A percentile compares a stretch with the other conserved stretches of the same genome.
Evolutionary conservation across 2,329 filamentous ascomycete species (phyloP).

Genomic region (Talaromyces atroroseus): DNA sequence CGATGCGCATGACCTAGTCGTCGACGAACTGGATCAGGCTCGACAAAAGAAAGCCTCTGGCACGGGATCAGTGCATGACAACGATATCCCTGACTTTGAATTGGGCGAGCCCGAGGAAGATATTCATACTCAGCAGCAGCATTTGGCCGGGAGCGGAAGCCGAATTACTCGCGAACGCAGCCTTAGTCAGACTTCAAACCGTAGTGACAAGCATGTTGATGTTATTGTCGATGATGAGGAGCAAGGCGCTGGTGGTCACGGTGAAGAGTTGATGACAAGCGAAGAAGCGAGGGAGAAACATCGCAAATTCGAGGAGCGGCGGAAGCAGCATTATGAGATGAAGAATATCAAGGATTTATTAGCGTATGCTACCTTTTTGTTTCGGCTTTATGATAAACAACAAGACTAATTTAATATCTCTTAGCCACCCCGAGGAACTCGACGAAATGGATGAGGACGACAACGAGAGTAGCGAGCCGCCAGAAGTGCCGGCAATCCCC

Average conservation of each 20-base stretch:
- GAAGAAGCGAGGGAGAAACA: constrained; percentile 85
- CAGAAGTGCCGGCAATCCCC: not conserved
- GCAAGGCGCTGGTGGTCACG: constrained; percentile 32
- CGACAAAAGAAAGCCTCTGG: constrained; percentile 31
- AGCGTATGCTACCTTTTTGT: constrained; percentile 49
- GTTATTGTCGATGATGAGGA: constrained; percentile 73
- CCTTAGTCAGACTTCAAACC: constrained; percentile 25
- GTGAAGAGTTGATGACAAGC: constrained; percentile 51
- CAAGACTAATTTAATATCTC: not conserved
- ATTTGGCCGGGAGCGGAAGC: constrained; percentile 30
- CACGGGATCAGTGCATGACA: constrained; percentile 45
- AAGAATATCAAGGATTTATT: constrained; percentile 83
- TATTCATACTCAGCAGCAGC: constrained; percentile 36
- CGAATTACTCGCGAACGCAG: constrained; percentile 41
- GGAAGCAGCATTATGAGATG: constrained; percentile 99
- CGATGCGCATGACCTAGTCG: constrained; percentile 65
- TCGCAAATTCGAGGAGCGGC: constrained; percentile 78
- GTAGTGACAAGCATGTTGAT: constrained; percentile 68
- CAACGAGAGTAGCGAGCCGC: constrained; percentile 23
- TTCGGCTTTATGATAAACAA: not conserved
- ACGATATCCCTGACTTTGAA: constrained; percentile 87
- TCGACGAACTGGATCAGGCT: constrained; percentile 59
- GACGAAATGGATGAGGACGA: constrained; percentile 53
- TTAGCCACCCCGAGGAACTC: constrained; percentile 58
- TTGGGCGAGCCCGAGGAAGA: constrained; percentile 86